Conservation (phyloP, 805 yeast genomes). For the Wickerhamiella azymoides region DNA sequence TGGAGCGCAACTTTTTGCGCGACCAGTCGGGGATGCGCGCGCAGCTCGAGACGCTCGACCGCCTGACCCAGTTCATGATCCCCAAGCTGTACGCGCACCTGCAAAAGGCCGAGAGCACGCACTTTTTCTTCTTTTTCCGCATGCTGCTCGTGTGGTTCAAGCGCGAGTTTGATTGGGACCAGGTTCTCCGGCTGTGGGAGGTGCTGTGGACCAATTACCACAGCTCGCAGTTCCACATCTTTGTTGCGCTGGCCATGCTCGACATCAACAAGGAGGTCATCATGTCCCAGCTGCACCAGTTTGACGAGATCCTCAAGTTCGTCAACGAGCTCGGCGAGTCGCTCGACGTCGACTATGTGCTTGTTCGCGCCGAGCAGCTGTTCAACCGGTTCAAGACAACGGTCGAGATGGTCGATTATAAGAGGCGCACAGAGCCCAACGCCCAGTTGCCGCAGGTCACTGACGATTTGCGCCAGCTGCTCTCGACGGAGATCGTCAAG, state of each 20-base stretch:
- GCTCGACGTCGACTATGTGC: slow-evolving; percentile 57
- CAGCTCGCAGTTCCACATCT: slow-evolving; percentile 75
- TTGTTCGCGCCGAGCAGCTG: slow-evolving; percentile 72
- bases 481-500: slow-evolving; percentile 47
- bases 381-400: slow-evolving; percentile 70
- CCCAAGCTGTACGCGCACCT: slow-evolving; percentile 75
- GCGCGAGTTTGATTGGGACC: slow-evolving; percentile 72
- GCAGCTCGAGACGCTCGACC: slow-evolving; percentile 73
- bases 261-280: slow-evolving; percentile 76
- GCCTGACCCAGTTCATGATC: slow-evolving; percentile 76
- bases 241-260: slow-evolving; percentile 76
- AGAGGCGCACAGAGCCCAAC: slow-evolving; percentile 13
- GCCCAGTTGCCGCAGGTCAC: slow-evolving; percentile 22
- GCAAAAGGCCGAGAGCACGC: slow-evolving; percentile 75
- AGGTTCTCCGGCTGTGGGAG: slow-evolving; percentile 79
- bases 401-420: slow-evolving; percentile 57
- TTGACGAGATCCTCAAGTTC: slow-evolving; percentile 85
- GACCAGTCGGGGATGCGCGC: slow-evolving; percentile 88
- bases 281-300: slow-evolving; percentile 54
- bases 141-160: slow-evolving; percentile 94
- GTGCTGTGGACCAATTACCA: slow-evolving; percentile 78
- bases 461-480: slow-evolving; percentile 43
- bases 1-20: slow-evolving; percentile 86
- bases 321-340: slow-evolving; percentile 79
- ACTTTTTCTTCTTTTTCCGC: slow-evolving; percentile 84